Evolutionary conservation across 1,284 basidiomycete species (phyloP).

Genomic region (Ceratobasidium sp.): DNA sequence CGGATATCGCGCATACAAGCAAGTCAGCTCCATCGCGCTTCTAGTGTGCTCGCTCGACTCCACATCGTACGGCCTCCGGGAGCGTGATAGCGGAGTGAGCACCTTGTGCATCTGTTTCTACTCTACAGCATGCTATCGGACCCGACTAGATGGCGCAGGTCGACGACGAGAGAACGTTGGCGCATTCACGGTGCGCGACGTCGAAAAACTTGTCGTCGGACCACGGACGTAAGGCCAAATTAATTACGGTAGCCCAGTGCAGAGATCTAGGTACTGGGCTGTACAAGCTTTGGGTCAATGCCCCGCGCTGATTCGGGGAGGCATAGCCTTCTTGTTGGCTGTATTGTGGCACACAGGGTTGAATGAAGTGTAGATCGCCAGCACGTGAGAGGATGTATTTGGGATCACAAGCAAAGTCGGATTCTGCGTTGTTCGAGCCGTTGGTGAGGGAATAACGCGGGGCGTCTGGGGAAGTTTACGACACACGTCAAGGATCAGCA

Average conservation of each 20-base stretch:
- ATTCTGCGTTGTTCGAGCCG: conserved; percentile 9
- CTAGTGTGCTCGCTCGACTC: conserved; percentile 10
- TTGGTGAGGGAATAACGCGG: conserved; percentile 34
- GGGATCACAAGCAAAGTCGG: conserved; percentile 20
- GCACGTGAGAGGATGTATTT: conserved; percentile 31
- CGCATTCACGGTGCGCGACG: not conserved
- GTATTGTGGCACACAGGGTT: conserved; percentile 28
- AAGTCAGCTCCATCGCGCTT: not conserved
- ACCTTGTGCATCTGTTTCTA: no score
- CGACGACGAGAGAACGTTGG: not conserved
- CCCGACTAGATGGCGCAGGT: not conserved
- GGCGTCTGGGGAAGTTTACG: conserved; percentile 27
- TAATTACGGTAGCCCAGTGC: not conserved
- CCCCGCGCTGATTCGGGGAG: conserved; percentile 8
- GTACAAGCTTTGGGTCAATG: conserved; percentile 12
- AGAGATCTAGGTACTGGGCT: conserved; percentile 25
- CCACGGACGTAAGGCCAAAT: not conserved
- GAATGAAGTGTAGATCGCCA: conserved; percentile 23
- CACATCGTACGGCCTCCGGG: conserved; percentile 5
- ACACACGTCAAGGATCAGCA: conserved; percentile 24
- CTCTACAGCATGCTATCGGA: not conserved
- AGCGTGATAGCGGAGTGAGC: no score
- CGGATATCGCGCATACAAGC: conserved; percentile 9
- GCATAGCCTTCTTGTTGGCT: conserved; percentile 16
- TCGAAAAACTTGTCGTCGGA: not conserved